Percentiles rank a stretch among this genome's conserved stretches.
phyloP scores from a whole-genome alignment of 345 rosid species.

The Anacardium occidentale region DNA sequence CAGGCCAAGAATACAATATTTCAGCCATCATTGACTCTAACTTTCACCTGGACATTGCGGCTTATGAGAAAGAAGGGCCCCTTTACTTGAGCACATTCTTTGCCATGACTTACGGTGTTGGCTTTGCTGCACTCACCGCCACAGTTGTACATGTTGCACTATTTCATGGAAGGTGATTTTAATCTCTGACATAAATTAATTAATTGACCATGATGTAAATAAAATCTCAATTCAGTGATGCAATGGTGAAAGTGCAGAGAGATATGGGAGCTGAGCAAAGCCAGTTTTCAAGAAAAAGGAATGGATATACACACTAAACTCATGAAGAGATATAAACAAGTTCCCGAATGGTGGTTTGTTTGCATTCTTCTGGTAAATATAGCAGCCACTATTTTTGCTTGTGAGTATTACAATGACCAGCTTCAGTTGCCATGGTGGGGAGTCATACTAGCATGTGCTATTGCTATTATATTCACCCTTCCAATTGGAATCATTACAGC shows the following conservation, averaged over 20 bases:
- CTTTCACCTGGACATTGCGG: constrained; percentile 70
- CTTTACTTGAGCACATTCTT: constrained; percentile 84
- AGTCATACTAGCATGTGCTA: constrained; percentile 73
- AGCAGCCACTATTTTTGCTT: constrained; percentile 66
- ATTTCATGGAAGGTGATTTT: constrained; percentile 85
- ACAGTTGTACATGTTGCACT: constrained; percentile 77
- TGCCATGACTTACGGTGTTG: constrained; percentile 83
- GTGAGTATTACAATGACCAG: constrained; percentile 81
- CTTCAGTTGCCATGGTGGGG: constrained; percentile 99
- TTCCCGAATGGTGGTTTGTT: constrained; percentile 95
- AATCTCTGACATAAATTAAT: neutral
- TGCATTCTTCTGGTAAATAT: constrained; percentile 61
- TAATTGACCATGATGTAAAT: neutral
- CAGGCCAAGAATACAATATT: constrained; percentile 75
- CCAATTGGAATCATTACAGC: constrained; percentile 96
- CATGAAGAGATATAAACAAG: constrained; percentile 78
- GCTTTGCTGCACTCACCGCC: constrained; percentile 86
- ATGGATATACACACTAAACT: constrained; percentile 74
- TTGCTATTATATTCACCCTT: constrained; percentile 85
- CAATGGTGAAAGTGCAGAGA: constrained; percentile 46
- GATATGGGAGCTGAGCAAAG: constrained; percentile 82
- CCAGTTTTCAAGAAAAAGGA: constrained; percentile 61
- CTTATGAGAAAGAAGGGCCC: constrained; percentile 77
- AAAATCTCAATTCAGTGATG: neutral
- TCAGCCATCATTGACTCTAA: constrained; percentile 62